Evolutionary conservation across 2,329 filamentous ascomycete species (phyloP), one percentile per base, ranked within the genome.

Genomic region (Fusarium staphyleae): DNA sequence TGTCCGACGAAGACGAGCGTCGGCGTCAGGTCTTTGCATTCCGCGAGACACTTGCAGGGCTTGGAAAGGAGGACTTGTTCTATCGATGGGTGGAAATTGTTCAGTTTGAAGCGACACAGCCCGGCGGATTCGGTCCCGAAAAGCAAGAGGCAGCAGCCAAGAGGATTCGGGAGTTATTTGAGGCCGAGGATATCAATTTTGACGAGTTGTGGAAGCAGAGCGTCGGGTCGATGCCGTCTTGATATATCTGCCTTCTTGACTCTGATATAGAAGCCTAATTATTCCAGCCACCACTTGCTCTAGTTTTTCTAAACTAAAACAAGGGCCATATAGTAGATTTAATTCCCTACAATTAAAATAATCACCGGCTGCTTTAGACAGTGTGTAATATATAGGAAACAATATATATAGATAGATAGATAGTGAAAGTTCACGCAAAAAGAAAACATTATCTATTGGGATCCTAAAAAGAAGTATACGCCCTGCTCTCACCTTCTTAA

Each of bases 71-170:
- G 72, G 86, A 89, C 60, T 73, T 97, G 46, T 97, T 97, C 76
- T 96, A 90, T 76, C 85, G 88, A 48, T 96, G 92, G 91, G 90
- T 96, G 41, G 93, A 97, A 77, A 83, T 96, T 69, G 87, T 97
- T 42, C 92, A 97, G 75, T 96, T 86, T 67, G 92, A 96, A 75
- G 88, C 90, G 34, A 88, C 86, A 29, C 83, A 84, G 62, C 89
- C 91, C 0, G 90, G 88, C 14, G 90, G 90, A 0, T 96, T 96
- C 69, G 89, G 87, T 1, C 77, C 81, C 0, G 88, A 92, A 69
- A 82, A 86, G 67, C 91, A 96, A 74, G 78, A 84, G 49, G 82
- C 79, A 35, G 87, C 89, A 1, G 90, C 91, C 52, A 77, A 84
- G 59, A 87, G 92, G 74, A 90, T 93, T 42, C 85, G 88, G 66